Conservation (phyloP, 1,139 yeast genomes). For the Lodderomyces orthopsilosis region DNA sequence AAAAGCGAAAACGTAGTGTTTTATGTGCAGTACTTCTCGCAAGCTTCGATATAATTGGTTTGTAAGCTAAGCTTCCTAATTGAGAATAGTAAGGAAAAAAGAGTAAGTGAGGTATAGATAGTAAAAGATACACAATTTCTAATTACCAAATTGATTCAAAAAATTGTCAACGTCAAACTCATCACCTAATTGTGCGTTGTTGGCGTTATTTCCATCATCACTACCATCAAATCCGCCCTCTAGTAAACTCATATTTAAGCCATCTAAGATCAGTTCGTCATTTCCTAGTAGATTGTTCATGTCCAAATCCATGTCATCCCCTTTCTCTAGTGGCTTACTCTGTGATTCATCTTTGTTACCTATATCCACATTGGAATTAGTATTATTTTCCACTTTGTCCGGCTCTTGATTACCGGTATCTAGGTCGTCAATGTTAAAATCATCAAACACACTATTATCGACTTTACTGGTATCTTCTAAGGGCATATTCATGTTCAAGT, state of each 20-base stretch:
- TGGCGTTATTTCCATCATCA: constrained; percentile 15
- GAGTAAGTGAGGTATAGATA: background rate
- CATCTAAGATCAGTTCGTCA: constrained; percentile 45
- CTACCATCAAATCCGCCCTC: constrained; percentile 34
- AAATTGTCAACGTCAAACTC: constrained; percentile 50
- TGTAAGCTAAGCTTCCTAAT: constrained; percentile 14
- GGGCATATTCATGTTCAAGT: constrained; percentile 12
- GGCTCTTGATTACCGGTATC: constrained; percentile 2
- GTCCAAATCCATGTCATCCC: constrained; percentile 31
- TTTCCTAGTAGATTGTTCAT: constrained; percentile 43
- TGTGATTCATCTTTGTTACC: constrained; percentile 6
- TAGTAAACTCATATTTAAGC: constrained; percentile 42
- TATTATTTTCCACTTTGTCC: constrained; percentile 1
- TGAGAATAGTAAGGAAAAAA: background rate
- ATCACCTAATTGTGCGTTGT: constrained; percentile 19
- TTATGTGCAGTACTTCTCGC: constrained; percentile 5
- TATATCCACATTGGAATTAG: constrained; percentile 10
- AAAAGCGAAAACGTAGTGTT: constrained; percentile 3
- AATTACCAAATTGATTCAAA: constrained; percentile 44
- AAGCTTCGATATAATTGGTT: constrained; percentile 27
- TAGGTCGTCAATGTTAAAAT: constrained; percentile 5
- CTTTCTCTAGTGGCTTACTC: constrained; percentile 7
- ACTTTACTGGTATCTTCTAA: constrained; percentile 12
- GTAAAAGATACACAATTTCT: background rate
- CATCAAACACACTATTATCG: constrained; percentile 6